Conservation (phyloP, 1,284 basidiomycete species). For the Albatrellus sp. region DNA sequence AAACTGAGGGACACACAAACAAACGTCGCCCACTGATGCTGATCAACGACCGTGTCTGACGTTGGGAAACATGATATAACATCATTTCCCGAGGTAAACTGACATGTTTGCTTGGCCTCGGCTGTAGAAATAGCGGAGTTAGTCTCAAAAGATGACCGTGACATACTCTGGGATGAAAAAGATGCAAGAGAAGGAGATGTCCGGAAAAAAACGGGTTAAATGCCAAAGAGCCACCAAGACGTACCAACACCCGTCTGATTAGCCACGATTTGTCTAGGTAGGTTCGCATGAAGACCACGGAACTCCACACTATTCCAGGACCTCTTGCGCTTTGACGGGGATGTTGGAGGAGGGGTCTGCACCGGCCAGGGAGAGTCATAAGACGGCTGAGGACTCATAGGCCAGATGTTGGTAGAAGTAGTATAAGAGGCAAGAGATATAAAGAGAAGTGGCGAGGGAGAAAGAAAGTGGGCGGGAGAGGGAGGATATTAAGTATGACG, state of each 20-base stretch:
- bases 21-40: conserved; percentile 60
- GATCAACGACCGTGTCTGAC: conserved; percentile 35
- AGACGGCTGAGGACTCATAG: conserved; percentile 20
- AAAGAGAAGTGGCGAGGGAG: conserved; percentile 10
- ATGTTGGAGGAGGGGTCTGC: conserved; percentile 20
- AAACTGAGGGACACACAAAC: conserved; percentile 44
- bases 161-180: neutral
- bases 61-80: conserved; percentile 64
- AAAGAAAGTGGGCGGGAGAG: conserved; percentile 11
- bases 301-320: conserved; percentile 6
- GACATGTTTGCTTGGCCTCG: conserved; percentile 20
- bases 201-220: too few species aligned
- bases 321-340: conserved; percentile 18
- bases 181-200: neutral
- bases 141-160: conserved; percentile 6
- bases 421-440: conserved; percentile 3
- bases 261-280: conserved; percentile 18
- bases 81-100: conserved; percentile 41
- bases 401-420: neutral
- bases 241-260: conserved; percentile 30
- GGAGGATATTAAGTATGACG: conserved; percentile 13
- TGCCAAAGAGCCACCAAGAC: conserved; percentile 12
- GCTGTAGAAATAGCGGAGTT: conserved; percentile 13
- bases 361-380: conserved; percentile 24
- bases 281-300: conserved; percentile 10